A percentile compares a stretch with the other conserved stretches of the same genome.
Conservation (phyloP, 805 yeast species). For the Schwanniomyces yamadae region DNA sequence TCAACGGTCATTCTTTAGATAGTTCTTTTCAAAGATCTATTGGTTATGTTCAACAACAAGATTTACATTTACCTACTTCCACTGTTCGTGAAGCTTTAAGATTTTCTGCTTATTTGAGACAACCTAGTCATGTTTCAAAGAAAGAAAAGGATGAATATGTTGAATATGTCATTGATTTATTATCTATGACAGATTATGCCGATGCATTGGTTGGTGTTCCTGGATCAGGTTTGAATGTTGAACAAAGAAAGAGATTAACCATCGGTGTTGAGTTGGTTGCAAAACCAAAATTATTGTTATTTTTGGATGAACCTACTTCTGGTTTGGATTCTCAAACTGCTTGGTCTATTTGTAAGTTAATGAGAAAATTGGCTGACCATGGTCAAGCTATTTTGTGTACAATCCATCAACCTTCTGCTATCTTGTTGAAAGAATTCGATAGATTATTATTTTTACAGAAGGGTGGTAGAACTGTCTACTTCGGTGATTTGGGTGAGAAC, state of each 20-base stretch:
- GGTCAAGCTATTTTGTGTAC: conserved; percentile 51
- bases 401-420: conserved; percentile 84
- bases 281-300: conserved; percentile 36
- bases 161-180: conserved; percentile 61
- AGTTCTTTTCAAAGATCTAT: conserved; percentile 28
- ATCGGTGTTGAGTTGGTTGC: conserved; percentile 44
- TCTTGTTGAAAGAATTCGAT: conserved; percentile 74
- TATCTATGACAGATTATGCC: conserved; percentile 69
- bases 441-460: conserved; percentile 63
- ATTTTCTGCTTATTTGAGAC: conserved; percentile 9
- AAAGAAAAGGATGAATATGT: conserved; percentile 11
- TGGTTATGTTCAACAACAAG: conserved; percentile 22
- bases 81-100: conserved; percentile 20
- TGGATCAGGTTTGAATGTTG: conserved; percentile 57
- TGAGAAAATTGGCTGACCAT: conserved; percentile 40
- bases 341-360: conserved; percentile 41
- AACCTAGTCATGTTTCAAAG: conserved; percentile 1
- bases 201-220: conserved; percentile 80
- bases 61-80: conserved; percentile 19
- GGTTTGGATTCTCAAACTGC: conserved; percentile 46
- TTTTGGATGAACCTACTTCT: conserved; percentile 45
- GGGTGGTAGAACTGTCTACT: conserved; percentile 81
- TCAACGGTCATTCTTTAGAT: conserved; percentile 23
- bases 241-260: conserved; percentile 41
- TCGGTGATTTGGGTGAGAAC: conserved; percentile 74